Evolutionary conservation across 495 filamentous ascomycete genomes (phyloP), one percentile per base, ranked within the genome.

Genomic region (Xylaria scruposa): DNA sequence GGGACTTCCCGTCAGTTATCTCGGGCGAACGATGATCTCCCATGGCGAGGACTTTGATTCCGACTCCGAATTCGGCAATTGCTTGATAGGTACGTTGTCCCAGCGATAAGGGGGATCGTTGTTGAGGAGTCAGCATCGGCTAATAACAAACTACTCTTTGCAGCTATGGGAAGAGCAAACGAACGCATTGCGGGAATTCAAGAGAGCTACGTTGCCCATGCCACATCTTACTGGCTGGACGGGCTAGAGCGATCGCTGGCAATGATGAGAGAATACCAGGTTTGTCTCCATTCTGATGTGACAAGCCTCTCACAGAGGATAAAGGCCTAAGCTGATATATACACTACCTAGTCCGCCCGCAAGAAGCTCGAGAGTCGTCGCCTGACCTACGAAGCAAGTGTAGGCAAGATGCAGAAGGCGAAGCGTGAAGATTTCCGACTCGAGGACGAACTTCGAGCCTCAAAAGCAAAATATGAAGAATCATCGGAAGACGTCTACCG

Each of bases 241-340:
- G 93, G 93, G 13, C 81, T 97, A 61, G 96, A 98, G 78, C 85
- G 95, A 72, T 96, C 93, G 13, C 81, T 97, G 69, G 91, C 93
- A 38, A 95, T 97, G 87, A 94, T 98, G 93, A 98, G 97, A 79
- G 97, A 99, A 76, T 98, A 98, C 72, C 94, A 97, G 88, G 93
- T 78, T 53, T 61, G 83, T 69, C 29, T 36, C 8, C 38, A 13
- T 54, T 54, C n/a, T 31, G 0, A 4, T 15, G 26, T 42, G n/a
- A 17, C 7, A n/a, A 12, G 26, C 49, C 36, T 31, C 26, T 21
- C 29, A 21, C 56, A 10, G 10, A 36, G 42, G 8, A 3, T 21
- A 13, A 17, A 38, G 31, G 53, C 5, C 12, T 17, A 62, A 13
- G 40, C 74, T 83, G 59, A 78, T 76, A 42, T 42, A 46, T 15